Evolutionary conservation across 768 basidiomycete species (phyloP).

Genomic region (Rhodosporidiobolus odoratus): DNA sequence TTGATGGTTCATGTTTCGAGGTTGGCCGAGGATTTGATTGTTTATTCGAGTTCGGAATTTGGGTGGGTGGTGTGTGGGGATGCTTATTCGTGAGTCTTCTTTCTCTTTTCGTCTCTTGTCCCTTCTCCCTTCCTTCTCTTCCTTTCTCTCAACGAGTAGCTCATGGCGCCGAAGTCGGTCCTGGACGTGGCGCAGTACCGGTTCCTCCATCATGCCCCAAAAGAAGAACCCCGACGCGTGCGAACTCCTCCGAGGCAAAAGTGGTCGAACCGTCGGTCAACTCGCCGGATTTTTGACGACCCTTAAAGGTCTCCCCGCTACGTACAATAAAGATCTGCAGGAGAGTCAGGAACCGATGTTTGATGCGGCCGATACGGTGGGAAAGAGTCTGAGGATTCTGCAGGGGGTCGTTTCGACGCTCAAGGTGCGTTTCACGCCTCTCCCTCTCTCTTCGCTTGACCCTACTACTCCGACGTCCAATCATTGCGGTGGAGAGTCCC

Average conservation of each 20-base stretch:
- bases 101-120: neutral
- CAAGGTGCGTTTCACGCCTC: conserved; percentile 55
- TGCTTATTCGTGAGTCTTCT: conserved; percentile 75
- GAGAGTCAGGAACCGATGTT: conserved; percentile 98
- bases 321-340: conserved; percentile 98
- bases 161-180: neutral
- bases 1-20: conserved; percentile 90
- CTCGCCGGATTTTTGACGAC: conserved; percentile 98
- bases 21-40: conserved; percentile 89
- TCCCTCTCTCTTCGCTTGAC: neutral
- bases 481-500: too few relatives aligned
- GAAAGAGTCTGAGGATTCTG: conserved; percentile 81
- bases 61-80: conserved; percentile 94
- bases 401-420: conserved; percentile 91
- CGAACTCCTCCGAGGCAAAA: conserved; percentile 89
- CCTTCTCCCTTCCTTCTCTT: neutral
- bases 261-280: conserved; percentile 91
- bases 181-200: conserved; percentile 63
- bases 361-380: conserved; percentile 82
- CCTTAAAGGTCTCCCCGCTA: conserved; percentile 91
- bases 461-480: neutral
- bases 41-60: conserved; percentile 96
- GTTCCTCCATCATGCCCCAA: conserved; percentile 99
- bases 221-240: conserved; percentile 98
- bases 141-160: neutral